Base-by-base conservation (phyloP, 2,329 filamentous ascomycete species). In the Xylariales sp. region DNA sequence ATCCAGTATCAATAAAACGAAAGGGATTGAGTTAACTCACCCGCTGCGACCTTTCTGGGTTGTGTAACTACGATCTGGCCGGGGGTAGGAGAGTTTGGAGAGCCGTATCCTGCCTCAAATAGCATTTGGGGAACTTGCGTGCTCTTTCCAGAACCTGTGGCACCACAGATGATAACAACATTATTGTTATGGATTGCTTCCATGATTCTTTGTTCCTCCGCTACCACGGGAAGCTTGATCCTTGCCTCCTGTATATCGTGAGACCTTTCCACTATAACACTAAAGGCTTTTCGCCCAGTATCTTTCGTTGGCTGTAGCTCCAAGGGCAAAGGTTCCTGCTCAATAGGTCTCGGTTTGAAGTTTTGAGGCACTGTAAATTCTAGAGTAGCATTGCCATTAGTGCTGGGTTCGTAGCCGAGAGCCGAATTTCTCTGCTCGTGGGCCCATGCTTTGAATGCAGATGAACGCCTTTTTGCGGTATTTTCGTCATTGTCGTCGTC, bases 191-290 rank as follows among this genome's bases (percentile, higher is more conserved):
- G 91, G 56, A 99, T 93, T 0, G 94, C 94, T 80, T 99, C 96
- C 94, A 99, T 98, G 36, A 99, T 94, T 75, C 91, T 94, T 77
- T 99, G 96, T 79, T 99, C 96, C 78, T 98, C 94, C 1, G 93
- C 93, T 1, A 98, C 93, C 0, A 99, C 93, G 0, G 96, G 96
- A 16, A 99, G 85, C 64, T 92, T 89, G 54, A 97, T 80, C 12
- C 96, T 89, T 10, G 90, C 88, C 55, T 90, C 87, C 77, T 97
- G 93, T 28, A 98, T 91, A 18, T 91, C 90, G 5, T 89, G 82
- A 0, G 87, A 82, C 65, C 96, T 88, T 46, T 87, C 82, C 2
- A 97, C 90, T 1, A 87, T 80, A 1, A 97, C 90, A 68, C 90
- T 91, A 77, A 89, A 94, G 0, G 91, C 91, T 75, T 94, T 95